Conservation (phyloP, 2,329 filamentous ascomycete genomes). For the Domatiomyces catenatus region DNA sequence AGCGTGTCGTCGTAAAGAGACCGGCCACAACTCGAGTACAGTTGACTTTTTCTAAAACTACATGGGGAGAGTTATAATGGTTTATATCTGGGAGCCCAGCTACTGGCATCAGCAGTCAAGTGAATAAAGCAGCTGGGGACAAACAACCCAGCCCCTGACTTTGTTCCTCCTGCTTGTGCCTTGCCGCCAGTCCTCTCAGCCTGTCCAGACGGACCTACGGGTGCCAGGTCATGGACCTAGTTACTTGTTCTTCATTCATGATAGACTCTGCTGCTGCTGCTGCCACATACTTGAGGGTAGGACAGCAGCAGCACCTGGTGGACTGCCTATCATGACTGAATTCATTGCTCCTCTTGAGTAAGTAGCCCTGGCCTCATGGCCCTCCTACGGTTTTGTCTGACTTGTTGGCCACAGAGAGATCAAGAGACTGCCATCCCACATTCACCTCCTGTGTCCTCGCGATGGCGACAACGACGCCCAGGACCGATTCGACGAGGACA, state of each 20-base stretch:
- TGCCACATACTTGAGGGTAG: background rate
- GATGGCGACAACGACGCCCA: conserved; percentile 43
- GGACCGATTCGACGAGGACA: conserved; percentile 45
- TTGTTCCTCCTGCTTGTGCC: background rate
- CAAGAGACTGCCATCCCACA: conserved; percentile 29
- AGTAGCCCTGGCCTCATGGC: no score
- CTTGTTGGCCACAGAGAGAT: conserved; percentile 19
- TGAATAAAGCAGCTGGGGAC: background rate
- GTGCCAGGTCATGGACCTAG: background rate
- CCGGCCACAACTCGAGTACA: background rate
- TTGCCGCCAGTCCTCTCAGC: background rate
- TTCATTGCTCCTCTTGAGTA: conserved; percentile 29
- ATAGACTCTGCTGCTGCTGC: background rate
- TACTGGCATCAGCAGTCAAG: background rate
- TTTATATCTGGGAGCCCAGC: background rate
- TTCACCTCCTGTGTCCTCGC: conserved; percentile 56
- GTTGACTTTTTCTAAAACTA: background rate
- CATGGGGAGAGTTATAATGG: background rate
- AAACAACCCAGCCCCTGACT: background rate
- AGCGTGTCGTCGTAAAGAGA: background rate
- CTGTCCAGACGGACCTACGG: background rate
- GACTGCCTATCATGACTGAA: conserved; percentile 20
- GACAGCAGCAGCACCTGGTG: background rate
- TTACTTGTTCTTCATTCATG: background rate
- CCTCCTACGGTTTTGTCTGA: background rate